Conservation (phyloP, 2,329 filamentous ascomycete genomes). For the Aspergillus sp. region DNA sequence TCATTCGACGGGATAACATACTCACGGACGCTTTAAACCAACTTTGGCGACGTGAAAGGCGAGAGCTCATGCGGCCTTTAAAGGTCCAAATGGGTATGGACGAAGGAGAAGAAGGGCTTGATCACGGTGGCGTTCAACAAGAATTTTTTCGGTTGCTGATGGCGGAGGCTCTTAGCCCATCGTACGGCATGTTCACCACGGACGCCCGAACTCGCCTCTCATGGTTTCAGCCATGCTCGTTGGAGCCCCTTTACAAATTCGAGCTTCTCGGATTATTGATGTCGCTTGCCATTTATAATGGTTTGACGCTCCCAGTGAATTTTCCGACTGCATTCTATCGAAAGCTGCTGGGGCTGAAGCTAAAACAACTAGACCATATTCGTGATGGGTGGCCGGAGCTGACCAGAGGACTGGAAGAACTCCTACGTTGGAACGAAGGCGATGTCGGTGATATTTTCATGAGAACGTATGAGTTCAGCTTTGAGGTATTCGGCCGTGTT, state of each 20-base stretch:
- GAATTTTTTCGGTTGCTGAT: conserved; percentile 91
- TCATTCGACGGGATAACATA: conserved; percentile 66
- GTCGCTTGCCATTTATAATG: conserved; percentile 89
- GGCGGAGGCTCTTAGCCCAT: conserved; percentile 73
- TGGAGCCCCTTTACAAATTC: conserved; percentile 85
- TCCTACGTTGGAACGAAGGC: conserved; percentile 79
- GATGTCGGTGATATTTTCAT: conserved; percentile 78
- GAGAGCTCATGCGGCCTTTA: conserved; percentile 79
- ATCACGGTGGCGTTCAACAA: conserved; percentile 93
- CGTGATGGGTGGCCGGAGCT: conserved; percentile 84
- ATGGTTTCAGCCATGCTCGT: conserved; percentile 82
- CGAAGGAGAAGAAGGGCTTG: conserved; percentile 81
- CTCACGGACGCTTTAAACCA: conserved; percentile 79
- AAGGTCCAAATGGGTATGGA: conserved; percentile 86
- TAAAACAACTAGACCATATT: conserved; percentile 72
- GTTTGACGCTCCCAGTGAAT: conserved; percentile 83
- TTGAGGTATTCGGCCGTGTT: conserved; percentile 55
- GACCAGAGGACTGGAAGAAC: conserved; percentile 67
- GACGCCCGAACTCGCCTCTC: conserved; percentile 74
- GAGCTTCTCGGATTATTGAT: conserved; percentile 86
- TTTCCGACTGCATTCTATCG: conserved; percentile 84
- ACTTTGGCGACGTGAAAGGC: conserved; percentile 79
- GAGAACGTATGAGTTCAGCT: conserved; percentile 83
- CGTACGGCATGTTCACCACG: conserved; percentile 74
- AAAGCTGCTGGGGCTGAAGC: conserved; percentile 69